These are phyloP conservation scores for Areca catechu DNA, from an alignment of 176 grass and related monocot genomes.

Conservation along the genomic window DNA sequence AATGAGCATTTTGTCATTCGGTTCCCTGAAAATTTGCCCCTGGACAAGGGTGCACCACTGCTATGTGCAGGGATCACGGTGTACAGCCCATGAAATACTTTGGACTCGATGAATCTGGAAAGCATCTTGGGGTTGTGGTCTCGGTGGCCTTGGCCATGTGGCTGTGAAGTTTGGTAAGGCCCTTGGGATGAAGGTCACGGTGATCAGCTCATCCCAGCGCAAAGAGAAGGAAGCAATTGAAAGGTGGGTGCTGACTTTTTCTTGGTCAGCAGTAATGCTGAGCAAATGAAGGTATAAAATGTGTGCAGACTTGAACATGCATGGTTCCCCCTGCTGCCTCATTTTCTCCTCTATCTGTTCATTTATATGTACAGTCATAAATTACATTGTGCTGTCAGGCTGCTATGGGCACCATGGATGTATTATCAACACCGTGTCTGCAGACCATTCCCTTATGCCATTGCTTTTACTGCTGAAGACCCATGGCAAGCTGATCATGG, in stretches of 20 bases:
- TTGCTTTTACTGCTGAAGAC: conserved; percentile 32
- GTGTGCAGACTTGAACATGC: too few species aligned
- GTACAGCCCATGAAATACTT: conserved; percentile 51
- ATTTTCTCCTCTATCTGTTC: too few species aligned
- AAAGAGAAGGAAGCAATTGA: conserved; percentile 49
- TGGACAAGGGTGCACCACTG: conserved; percentile 43
- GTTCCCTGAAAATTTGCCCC: conserved; percentile 33
- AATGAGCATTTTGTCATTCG: conserved; percentile 33
- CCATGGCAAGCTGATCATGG: conserved; percentile 43
- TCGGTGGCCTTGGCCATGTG: conserved; percentile 57
- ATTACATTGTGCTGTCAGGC: conserved; percentile 5
- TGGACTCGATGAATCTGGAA: conserved; percentile 22
- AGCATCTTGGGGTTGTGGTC: conserved; percentile 46
- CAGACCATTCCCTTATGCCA: conserved; percentile 17
- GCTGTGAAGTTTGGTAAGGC: conserved; percentile 58
- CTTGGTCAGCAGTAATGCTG: conserved; percentile 28
- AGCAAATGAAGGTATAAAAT: conserved; percentile 37
- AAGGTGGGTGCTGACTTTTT: conserved; percentile 34
- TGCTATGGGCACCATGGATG: conserved; percentile 39
- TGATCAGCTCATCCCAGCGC: conserved; percentile 35
- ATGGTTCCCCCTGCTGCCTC: too few species aligned
- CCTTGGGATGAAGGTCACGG: conserved; percentile 54
- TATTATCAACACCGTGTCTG: conserved; percentile 45
- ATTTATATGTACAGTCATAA: too few species aligned
- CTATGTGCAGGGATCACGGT: conserved; percentile 56